Percentiles rank a stretch among this genome's conserved stretches.
These are phyloP conservation scores for Limtongozyma cylindracea DNA, from an alignment of 805 yeast genomes.

Conservation along the genomic window DNA sequence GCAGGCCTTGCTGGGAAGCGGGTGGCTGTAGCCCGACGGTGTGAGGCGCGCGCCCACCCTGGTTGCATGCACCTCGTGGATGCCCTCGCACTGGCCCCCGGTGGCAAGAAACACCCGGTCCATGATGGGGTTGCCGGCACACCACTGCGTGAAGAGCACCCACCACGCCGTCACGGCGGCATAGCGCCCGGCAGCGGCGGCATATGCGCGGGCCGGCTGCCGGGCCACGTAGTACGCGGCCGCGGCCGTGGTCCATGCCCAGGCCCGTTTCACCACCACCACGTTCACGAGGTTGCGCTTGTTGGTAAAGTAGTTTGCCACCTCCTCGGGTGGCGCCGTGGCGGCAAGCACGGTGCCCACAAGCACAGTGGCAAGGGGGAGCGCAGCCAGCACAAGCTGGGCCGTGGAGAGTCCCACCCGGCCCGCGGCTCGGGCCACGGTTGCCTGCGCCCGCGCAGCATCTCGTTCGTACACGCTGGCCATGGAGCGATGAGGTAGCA, in stretches of 20 bases:
- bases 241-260: slow-evolving; percentile 58
- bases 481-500: too few species aligned
- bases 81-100: slow-evolving; percentile 53
- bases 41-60: too few species aligned
- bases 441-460: too few species aligned
- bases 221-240: slow-evolving; percentile 7
- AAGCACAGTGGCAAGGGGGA: too few species aligned
- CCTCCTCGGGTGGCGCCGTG: too few species aligned
- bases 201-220: neutral
- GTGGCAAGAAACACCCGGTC: slow-evolving; percentile 56
- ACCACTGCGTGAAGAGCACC: slow-evolving; percentile 74
- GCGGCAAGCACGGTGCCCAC: too few species aligned
- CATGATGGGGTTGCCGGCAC: slow-evolving; percentile 69
- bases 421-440: too few species aligned
- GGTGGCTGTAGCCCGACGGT: neutral
- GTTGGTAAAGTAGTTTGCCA: slow-evolving; percentile 25
- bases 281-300: slow-evolving; percentile 51
- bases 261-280: slow-evolving; percentile 66
- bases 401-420: too few species aligned
- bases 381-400: too few species aligned
- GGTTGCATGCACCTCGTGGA: slow-evolving; percentile 1
- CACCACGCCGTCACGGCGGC: slow-evolving; percentile 49
- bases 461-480: too few species aligned
- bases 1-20: slow-evolving; percentile 10
- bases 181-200: slow-evolving; percentile 12